Evolutionary conservation across 2,329 filamentous ascomycete genomes (phyloP).

Genomic region (Leptographium wingfieldii): DNA sequence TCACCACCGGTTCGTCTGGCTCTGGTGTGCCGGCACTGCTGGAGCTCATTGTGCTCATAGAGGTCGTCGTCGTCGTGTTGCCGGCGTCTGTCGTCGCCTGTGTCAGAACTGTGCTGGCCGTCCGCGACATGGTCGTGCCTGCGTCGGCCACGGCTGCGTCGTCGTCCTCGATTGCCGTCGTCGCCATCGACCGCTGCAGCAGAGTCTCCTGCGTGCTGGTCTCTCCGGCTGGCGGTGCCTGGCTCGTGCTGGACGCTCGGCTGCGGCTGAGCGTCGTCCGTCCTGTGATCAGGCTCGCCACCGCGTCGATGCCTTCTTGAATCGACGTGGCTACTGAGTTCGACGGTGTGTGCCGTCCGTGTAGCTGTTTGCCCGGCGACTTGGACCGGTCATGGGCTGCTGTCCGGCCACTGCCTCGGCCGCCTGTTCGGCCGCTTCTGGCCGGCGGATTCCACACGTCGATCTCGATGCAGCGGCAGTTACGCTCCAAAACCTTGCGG

Average conservation of each 20-base stretch:
- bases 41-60: too few species aligned
- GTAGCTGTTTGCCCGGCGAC: conserved; percentile 23
- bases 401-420: conserved; percentile 16
- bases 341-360: conserved; percentile 28
- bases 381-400: conserved; percentile 19
- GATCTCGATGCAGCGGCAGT: conserved; percentile 86
- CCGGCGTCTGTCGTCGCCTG: not conserved
- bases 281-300: conserved; percentile 3
- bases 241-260: conserved; percentile 26
- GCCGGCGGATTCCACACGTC: conserved; percentile 77
- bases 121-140: conserved; percentile 5
- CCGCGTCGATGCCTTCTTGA: conserved; percentile 26
- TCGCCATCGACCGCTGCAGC: not conserved
- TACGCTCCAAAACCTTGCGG: conserved; percentile 56
- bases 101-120: not conserved
- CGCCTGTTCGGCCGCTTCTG: conserved; percentile 19
- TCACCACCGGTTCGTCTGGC: conserved; percentile 59
- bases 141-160: too few species aligned
- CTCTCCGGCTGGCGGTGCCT: conserved; percentile 6
- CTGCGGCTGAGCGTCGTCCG: conserved; percentile 19
- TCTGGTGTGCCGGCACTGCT: not conserved
- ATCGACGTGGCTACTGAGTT: conserved; percentile 19
- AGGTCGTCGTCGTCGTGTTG: not conserved
- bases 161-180: not conserved
- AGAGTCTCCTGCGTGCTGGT: not conserved